phyloP scores from a whole-genome alignment of 768 basidiomycete species.

The Butyriboletus loyo region DNA sequence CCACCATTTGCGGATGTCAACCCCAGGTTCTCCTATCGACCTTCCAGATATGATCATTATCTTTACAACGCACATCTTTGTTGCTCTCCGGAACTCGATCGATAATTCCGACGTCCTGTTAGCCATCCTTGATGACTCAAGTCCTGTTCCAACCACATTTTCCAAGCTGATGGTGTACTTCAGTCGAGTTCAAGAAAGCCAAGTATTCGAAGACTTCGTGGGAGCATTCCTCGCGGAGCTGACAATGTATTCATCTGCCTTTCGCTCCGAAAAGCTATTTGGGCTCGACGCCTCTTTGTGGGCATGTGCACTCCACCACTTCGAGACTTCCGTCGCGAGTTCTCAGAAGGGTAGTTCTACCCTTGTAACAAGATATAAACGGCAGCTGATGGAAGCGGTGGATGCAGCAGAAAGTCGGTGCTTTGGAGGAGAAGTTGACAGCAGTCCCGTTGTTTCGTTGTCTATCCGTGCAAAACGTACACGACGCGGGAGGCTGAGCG shows the following conservation, averaged over 20 bases:
- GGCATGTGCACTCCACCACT: constrained; percentile 46
- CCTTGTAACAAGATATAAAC: constrained; percentile 35
- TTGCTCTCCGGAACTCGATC: constrained; percentile 9
- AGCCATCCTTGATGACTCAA: constrained; percentile 24
- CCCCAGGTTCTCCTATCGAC: constrained; percentile 7
- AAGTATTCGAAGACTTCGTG: constrained; percentile 9
- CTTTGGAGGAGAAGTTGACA: constrained; percentile 30
- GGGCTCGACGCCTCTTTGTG: constrained; percentile 51
- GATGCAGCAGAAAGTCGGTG: constrained; percentile 53
- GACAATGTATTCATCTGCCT: constrained; percentile 23
- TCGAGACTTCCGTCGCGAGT: constrained; percentile 36
- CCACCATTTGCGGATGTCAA: constrained; percentile 13
- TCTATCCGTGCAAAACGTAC: constrained; percentile 2
- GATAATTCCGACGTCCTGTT: constrained; percentile 13
- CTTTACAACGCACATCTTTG: constrained; percentile 21
- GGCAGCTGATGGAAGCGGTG: constrained; percentile 41
- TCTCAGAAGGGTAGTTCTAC: constrained; percentile 20
- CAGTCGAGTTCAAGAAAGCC: constrained; percentile 11
- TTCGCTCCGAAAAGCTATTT: constrained; percentile 36
- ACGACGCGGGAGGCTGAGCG: constrained; percentile 18
- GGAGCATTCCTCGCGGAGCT: constrained; percentile 26
- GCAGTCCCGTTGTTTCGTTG: constrained; percentile 16
- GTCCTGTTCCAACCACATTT: constrained; percentile 33
- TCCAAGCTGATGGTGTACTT: constrained; percentile 25
- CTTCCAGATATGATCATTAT: constrained; percentile 25